A percentile compares a stretch with the other conserved stretches of the same genome.
These are phyloP conservation scores for Fraxinus quadrangulata DNA, from an alignment of 257 asterid genomes.

Conservation along the genomic window DNA sequence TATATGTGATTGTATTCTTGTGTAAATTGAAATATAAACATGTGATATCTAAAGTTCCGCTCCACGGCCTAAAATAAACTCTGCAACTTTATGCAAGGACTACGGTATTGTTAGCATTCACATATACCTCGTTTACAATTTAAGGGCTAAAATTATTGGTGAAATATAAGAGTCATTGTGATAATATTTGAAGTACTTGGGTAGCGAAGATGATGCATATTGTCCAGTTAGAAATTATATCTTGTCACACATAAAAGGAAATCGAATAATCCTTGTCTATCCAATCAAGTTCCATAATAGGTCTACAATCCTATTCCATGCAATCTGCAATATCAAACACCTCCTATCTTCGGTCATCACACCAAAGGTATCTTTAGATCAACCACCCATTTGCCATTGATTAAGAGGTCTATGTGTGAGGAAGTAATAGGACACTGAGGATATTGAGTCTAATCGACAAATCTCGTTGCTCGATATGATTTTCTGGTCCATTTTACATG, in stretches of 20 bases:
- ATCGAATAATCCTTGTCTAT: neutral
- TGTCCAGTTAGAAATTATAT: neutral
- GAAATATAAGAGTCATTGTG: neutral
- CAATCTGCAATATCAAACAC: neutral
- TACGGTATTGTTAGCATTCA: neutral
- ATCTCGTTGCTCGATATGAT: too few relatives aligned
- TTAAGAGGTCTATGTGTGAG: neutral
- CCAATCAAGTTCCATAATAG: neutral
- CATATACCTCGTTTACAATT: neutral
- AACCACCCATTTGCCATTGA: neutral
- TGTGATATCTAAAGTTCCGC: neutral
- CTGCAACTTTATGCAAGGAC: neutral
- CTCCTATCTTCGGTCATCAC: neutral
- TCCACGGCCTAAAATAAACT: too few relatives aligned
- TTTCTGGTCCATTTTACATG: too few relatives aligned
- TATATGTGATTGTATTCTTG: too few relatives aligned
- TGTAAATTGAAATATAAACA: neutral
- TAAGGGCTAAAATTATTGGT: neutral
- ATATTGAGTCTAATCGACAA: too few relatives aligned
- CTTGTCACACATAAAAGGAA: neutral
- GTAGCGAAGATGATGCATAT: neutral
- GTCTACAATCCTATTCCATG: neutral
- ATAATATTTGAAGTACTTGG: neutral
- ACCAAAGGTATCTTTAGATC: neutral
- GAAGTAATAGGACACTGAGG: neutral